Conservation (phyloP, 2,329 filamentous ascomycete species). For the Trichothecium sympodiale region DNA sequence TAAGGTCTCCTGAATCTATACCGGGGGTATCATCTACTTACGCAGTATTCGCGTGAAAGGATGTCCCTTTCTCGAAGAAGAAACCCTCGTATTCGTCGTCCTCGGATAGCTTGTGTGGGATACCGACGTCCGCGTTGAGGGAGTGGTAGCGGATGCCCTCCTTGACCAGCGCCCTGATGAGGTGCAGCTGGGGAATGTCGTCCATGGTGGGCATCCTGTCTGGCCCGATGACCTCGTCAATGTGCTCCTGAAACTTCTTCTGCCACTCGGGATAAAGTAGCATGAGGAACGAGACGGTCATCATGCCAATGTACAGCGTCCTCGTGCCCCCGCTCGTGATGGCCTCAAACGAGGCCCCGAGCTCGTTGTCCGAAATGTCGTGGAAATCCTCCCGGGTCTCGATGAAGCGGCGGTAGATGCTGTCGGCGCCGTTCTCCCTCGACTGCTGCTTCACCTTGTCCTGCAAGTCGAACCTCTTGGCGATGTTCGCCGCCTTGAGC, state of each 20-base stretch:
- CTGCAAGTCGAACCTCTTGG: slow-evolving; percentile 5
- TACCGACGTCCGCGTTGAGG: slow-evolving; percentile 24
- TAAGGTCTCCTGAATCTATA: too few relatives aligned
- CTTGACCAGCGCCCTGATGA: slow-evolving; percentile 25
- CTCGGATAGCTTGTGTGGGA: slow-evolving; percentile 38
- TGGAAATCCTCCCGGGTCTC: slow-evolving; percentile 2
- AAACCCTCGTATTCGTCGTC: slow-evolving; percentile 42
- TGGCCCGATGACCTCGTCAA: slow-evolving; percentile 23
- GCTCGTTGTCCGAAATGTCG: slow-evolving; percentile 12
- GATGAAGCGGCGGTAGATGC: slow-evolving; percentile 4
- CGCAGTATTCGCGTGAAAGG: slow-evolving; percentile 29
- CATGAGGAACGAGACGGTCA: slow-evolving; percentile 16
- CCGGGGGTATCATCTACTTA: too few relatives aligned
- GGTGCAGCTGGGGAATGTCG: slow-evolving; percentile 24
- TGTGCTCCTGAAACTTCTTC: slow-evolving; percentile 22
- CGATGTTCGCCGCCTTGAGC: slow-evolving; percentile 7
- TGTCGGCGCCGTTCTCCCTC: slow-evolving; percentile 5
- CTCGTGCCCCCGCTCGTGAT: slow-evolving; percentile 25
- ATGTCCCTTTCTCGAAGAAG: slow-evolving; percentile 38
- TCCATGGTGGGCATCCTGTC: slow-evolving; percentile 22
- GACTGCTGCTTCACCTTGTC: slow-evolving; percentile 7
- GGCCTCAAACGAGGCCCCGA: slow-evolving; percentile 17
- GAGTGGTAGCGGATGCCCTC: slow-evolving; percentile 42
- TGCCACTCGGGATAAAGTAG: slow-evolving; percentile 21
- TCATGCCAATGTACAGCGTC: slow-evolving; percentile 19